Conservation (phyloP, 164 flowering plant genomes). For the Buxus sempervirens region DNA sequence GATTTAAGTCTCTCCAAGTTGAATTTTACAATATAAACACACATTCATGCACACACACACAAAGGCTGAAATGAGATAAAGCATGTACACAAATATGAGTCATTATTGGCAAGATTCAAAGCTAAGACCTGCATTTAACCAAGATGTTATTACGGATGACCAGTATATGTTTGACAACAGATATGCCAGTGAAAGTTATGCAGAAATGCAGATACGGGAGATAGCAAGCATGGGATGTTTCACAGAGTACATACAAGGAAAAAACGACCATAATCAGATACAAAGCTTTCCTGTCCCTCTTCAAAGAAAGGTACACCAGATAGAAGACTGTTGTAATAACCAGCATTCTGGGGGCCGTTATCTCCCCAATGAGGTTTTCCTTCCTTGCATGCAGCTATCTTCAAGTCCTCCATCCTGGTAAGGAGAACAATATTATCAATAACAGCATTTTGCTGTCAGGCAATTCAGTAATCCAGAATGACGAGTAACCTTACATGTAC, state of each 20-base stretch:
- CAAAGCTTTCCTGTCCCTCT: conserved; percentile 45
- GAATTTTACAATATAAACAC: too few species aligned
- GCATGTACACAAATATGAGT: neutral
- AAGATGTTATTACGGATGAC: neutral
- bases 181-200: neutral
- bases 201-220: neutral
- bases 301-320: conserved; percentile 51
- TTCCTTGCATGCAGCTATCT: conserved; percentile 36
- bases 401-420: conserved; percentile 48
- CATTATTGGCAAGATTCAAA: neutral
- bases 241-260: conserved; percentile 39
- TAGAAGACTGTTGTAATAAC: conserved; percentile 50
- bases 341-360: conserved; percentile 51
- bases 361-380: conserved; percentile 65
- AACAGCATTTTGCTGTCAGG: neutral
- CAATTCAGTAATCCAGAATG: conserved; percentile 2
- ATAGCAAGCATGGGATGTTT: neutral
- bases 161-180: neutral
- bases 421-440: conserved; percentile 5
- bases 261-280: conserved; percentile 57
- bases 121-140: neutral
- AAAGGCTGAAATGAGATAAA: too few species aligned
- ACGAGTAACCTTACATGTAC: conserved; percentile 35
- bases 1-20: too few species aligned
- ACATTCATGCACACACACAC: too few species aligned